A percentile compares a stretch with the other conserved stretches of the same genome.
Conservation (phyloP, 176 grass and related monocot species). For the Carex cristatella region DNA sequence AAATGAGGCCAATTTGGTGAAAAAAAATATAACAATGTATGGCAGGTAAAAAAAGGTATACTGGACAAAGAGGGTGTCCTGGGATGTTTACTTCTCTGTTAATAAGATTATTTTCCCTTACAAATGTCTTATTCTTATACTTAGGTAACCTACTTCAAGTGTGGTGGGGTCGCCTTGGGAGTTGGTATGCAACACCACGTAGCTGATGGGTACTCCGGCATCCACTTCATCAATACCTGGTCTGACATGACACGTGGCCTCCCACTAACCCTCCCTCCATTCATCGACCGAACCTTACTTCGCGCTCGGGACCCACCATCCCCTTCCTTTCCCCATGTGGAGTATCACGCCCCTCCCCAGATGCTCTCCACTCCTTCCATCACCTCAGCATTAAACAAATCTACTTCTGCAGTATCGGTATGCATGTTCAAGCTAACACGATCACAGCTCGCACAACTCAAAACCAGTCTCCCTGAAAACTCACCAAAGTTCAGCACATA, state of each 20-base stretch:
- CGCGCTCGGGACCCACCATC: constrained; percentile 24
- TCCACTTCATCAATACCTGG: constrained; percentile 34
- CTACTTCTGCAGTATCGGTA: not conserved
- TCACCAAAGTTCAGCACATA: constrained; percentile 29
- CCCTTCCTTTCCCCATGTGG: constrained; percentile 7
- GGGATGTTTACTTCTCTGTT: not conserved
- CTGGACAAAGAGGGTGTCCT: not conserved
- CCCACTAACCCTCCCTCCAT: not conserved
- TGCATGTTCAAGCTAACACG: constrained; percentile 17
- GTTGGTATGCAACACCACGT: constrained; percentile 32
- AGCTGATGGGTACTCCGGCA: constrained; percentile 28
- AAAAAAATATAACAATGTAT: not conserved
- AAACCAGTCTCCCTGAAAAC: constrained; percentile 19
- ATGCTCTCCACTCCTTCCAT: not conserved
- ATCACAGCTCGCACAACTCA: not conserved
- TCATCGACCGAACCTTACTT: constrained; percentile 24
- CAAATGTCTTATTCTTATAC: not conserved
- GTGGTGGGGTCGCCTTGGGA: constrained; percentile 29
- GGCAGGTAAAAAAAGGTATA: not conserved
- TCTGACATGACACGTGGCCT: constrained; percentile 22
- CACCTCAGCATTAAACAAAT: not conserved
- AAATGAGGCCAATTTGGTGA: not conserved
- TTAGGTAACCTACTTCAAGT: constrained; percentile 44
- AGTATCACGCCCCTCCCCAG: constrained; percentile 19
- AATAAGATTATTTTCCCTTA: not conserved